Percentiles rank a stretch among this genome's conserved stretches.
phyloP scores from a whole-genome alignment of 495 filamentous ascomycete species.

The Hypoxylon fuscum region DNA sequence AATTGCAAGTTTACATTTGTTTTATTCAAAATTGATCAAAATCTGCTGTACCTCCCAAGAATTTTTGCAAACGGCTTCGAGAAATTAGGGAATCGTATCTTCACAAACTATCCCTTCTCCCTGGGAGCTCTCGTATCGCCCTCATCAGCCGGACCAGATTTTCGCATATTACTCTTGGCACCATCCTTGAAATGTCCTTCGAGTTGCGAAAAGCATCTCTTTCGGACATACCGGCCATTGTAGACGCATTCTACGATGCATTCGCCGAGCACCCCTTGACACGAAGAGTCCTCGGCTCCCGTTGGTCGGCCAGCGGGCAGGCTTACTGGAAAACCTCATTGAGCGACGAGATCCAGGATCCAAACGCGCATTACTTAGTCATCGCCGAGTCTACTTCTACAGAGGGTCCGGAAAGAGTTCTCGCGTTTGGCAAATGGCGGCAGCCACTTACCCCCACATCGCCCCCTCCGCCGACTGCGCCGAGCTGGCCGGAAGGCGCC shows the following conservation, averaged over 20 bases:
- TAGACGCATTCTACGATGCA: constrained; percentile 42
- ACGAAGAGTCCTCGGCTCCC: constrained; percentile 11
- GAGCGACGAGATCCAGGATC: constrained; percentile 32
- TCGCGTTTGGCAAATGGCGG: constrained; percentile 50
- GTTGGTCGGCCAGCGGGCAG: constrained; percentile 8
- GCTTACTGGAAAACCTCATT: constrained; percentile 36
- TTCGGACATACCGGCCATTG: constrained; percentile 36
- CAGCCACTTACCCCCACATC: constrained; percentile 20
- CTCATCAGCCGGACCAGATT: no score
- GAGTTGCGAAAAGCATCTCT: constrained; percentile 32
- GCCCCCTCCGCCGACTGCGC: constrained; percentile 3
- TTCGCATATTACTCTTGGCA: not conserved
- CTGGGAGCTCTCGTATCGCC: no score
- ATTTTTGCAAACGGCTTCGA: no score
- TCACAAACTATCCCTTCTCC: no score
- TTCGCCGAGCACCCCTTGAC: constrained; percentile 41
- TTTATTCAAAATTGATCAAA: no score
- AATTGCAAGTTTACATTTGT: no score
- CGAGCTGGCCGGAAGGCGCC: constrained; percentile 42
- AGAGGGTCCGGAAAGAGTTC: constrained; percentile 25
- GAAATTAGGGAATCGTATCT: no score
- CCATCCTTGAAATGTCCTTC: constrained; percentile 35
- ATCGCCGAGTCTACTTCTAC: constrained; percentile 27
- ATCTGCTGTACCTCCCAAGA: no score
- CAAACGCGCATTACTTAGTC: constrained; percentile 39